Evolutionary conservation across 805 yeast genomes (phyloP), one percentile per base, ranked within the genome.

Genomic region (Cyberlindnera petersonii): DNA sequence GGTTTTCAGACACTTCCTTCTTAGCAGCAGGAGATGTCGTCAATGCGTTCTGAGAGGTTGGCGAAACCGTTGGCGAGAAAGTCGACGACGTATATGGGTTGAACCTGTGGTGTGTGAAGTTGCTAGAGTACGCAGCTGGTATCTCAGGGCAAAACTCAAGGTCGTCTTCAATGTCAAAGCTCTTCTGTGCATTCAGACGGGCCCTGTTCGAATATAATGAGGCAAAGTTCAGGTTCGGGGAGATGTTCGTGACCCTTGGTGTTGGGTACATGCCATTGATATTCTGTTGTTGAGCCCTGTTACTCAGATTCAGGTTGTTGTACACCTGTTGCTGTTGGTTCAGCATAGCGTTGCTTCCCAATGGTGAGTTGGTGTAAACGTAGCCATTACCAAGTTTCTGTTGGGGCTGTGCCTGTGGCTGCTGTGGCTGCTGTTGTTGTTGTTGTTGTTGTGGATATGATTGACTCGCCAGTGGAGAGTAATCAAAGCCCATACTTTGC

Each of bases 41-140:
- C 36, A 40, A 16, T 13, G 48, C 59, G 24, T 44, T 56, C 33
- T 45, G 45, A 17, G 60, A 39, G 9, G 59, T 62, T 41, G 71
- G 72, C 13, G 69, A 65, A 9, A 59, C 59, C 20, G 53, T 58
- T 31, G 86, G 86, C 24, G 78, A 74, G 52, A 79, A 79, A 18
- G 78, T 71, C 31, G 74, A 63, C 2, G 85, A 78, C 3, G 84
- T 78, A 55, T 79, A 79, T 5, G 86, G 86, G 55, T 80, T 79
- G 62, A 79, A 80, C 56, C 72, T 77, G 52, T 71, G 72, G 43
- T 61, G 58, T 3, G 58, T 52, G 39, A 51, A 53, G 31, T 42
- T 38, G 13, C 28, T 34, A 10, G 34, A 10, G 20, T 31, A 27
- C 59, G 53, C 10, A 44, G 47, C 40, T 24, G 49, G 35, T 15